Evolutionary conservation across 1,139 yeast species (phyloP).

Genomic region (Pichia cactophila): DNA sequence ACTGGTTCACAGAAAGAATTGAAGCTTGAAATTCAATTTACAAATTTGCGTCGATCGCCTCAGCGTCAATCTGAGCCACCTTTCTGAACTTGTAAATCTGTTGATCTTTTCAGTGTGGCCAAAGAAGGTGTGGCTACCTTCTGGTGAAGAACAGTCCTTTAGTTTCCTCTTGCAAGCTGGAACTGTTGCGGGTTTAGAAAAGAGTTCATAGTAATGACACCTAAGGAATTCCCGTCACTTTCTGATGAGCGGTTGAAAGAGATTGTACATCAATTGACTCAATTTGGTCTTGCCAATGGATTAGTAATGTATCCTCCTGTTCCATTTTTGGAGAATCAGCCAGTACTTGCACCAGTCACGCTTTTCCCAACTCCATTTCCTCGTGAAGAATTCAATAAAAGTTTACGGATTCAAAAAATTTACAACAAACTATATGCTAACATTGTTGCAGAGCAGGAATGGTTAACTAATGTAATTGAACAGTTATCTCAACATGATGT

Average conservation of each 20-base stretch:
- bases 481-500: slow-evolving; percentile 54
- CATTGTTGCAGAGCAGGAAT: slow-evolving; percentile 47
- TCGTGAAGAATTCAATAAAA: slow-evolving; percentile 52
- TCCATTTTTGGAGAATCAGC: slow-evolving; percentile 36
- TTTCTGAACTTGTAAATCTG: no score
- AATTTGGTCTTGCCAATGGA: slow-evolving; percentile 78
- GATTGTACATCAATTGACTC: slow-evolving; percentile 44
- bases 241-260: slow-evolving; percentile 7
- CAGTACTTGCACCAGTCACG: slow-evolving; percentile 78
- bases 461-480: slow-evolving; percentile 53
- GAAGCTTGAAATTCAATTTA: no score
- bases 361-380: slow-evolving; percentile 89
- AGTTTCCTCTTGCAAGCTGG: no score
- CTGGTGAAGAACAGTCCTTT: no score
- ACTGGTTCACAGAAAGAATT: no score
- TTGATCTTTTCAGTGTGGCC: no score
- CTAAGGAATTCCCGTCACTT: slow-evolving; percentile 15
- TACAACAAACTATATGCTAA: slow-evolving; percentile 71
- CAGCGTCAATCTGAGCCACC: no score
- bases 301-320: slow-evolving; percentile 67
- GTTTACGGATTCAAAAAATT: slow-evolving; percentile 55
- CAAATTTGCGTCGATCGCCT: neutral
- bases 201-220: no score
- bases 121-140: no score
- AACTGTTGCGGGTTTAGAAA: no score